Evolutionary conservation across 179 eudicot species (phyloP), one percentile per base, ranked within the genome.

Genomic region (Corrigiola litoralis): DNA sequence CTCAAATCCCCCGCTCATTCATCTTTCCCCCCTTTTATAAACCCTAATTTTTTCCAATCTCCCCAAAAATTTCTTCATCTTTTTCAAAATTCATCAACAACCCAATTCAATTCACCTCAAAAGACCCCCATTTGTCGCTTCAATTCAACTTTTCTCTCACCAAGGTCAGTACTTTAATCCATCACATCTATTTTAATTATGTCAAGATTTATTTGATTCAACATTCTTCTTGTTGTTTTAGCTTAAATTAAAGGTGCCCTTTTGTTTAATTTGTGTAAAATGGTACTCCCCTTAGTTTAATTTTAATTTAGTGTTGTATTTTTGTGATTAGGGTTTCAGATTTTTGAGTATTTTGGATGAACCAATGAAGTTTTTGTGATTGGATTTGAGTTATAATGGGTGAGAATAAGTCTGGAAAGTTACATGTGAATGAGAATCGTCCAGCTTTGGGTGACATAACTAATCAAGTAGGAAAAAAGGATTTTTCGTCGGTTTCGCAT

Each of bases 361-460:
- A 34, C 42, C 17, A 29, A 40, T 54, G 42, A 18, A 40, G 18
- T 4, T 53, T 9, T 0, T 44, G 64, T 51, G 5, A 20, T 33
- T 24, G 17, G 48, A 17, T 27, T 54, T 7, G 57, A 41, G 37
- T 52, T 33, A 14, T 10, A 18, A 88, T 86, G 97, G 75, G 71
- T 34, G 80, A 71, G 41, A 77, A 63, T 45, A 82, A 73, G 63
- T 56, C 80, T 33, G 79, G 67, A 20, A 79, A 74, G 55, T 21
- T 68, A 60, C 64, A 12, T 4, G 60, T 58, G 52, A 44, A 48
- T 0, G 69, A 66, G 40, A 24, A n/a, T 8, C 80, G 89, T 53
- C 61, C 71, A 2, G 80, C 49, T 10, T 63, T 90, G n/a, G 90
- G 84, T 0, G 85, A 88, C 66, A 67, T 90, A 23, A 84, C 88